These are phyloP conservation scores for Trypanosoma boissoni DNA, from an alignment of 208 protist species.

Conservation along the genomic window DNA sequence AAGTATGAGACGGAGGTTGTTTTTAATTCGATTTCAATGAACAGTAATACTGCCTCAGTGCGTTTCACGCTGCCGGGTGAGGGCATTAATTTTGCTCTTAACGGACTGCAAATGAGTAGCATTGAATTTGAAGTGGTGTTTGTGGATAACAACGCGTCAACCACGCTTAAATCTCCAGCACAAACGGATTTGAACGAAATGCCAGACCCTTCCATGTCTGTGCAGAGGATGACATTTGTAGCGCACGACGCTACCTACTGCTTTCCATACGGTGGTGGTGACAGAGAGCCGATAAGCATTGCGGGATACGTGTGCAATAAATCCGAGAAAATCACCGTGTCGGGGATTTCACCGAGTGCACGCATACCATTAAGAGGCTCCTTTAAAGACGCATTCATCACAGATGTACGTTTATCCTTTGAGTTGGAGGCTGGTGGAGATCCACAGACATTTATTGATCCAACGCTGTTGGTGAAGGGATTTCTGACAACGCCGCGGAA, in stretches of 20 bases:
- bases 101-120: slow-evolving; percentile 38
- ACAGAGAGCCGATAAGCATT: slow-evolving; percentile 7
- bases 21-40: slow-evolving; percentile 27
- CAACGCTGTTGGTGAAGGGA: slow-evolving; percentile 13
- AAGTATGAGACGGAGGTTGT: slow-evolving; percentile 45
- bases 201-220: background rate
- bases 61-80: slow-evolving; percentile 65
- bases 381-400: slow-evolving; percentile 22
- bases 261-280: background rate
- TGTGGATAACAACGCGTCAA: no score
- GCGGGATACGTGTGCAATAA: slow-evolving; percentile 13
- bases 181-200: background rate
- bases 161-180: no score
- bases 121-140: slow-evolving; percentile 69
- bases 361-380: background rate
- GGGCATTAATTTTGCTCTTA: slow-evolving; percentile 42
- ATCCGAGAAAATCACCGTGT: slow-evolving; percentile 15
- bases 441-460: slow-evolving; percentile 16
- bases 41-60: slow-evolving; percentile 30
- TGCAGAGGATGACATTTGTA: slow-evolving; percentile 25
- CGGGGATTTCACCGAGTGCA: slow-evolving; percentile 15
- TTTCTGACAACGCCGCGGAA: slow-evolving; percentile 3
- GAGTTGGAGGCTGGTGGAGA: slow-evolving; percentile 6
- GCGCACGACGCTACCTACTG: slow-evolving; percentile 17
- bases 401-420: slow-evolving; percentile 19